phyloP scores from a whole-genome alignment of 1,284 basidiomycete species.

The Ustilago trichophora region DNA sequence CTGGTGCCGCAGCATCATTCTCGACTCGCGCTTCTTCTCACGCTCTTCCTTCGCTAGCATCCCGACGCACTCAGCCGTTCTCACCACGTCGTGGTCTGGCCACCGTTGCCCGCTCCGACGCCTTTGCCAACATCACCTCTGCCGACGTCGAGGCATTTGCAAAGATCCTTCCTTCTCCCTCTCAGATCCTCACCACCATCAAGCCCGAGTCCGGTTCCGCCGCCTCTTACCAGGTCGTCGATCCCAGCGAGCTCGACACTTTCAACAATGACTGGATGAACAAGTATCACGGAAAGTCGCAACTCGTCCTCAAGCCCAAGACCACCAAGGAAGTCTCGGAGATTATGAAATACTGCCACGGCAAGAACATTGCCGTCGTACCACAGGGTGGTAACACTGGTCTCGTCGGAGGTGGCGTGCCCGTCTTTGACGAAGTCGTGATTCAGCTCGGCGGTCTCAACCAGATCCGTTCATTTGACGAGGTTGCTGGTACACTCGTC shows the following conservation, averaged over 20 bases:
- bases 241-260: conserved; percentile 74
- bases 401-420: conserved; percentile 93
- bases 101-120: conserved; percentile 72
- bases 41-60: too few species aligned
- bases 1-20: conserved; percentile 7
- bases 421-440: conserved; percentile 87
- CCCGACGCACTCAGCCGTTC: too few species aligned
- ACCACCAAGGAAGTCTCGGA: conserved; percentile 86
- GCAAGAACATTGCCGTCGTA: conserved; percentile 73
- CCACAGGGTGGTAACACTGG: conserved; percentile 99
- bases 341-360: conserved; percentile 69
- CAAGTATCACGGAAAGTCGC: conserved; percentile 85
- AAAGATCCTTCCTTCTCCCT: conserved; percentile 68
- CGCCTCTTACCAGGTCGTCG: conserved; percentile 59
- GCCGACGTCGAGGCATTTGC: conserved; percentile 69
- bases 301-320: conserved; percentile 87
- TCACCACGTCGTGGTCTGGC: conserved; percentile 27
- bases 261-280: conserved; percentile 98
- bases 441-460: conserved; percentile 84
- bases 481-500: conserved; percentile 71
- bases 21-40: conserved; percentile 11
- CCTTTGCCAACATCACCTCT: conserved; percentile 69
- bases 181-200: conserved; percentile 69
- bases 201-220: conserved; percentile 59
- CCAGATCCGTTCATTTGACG: conserved; percentile 88